phyloP scores from a whole-genome alignment of 805 yeast species.

The Wickerhamomyces chaumierensis region DNA sequence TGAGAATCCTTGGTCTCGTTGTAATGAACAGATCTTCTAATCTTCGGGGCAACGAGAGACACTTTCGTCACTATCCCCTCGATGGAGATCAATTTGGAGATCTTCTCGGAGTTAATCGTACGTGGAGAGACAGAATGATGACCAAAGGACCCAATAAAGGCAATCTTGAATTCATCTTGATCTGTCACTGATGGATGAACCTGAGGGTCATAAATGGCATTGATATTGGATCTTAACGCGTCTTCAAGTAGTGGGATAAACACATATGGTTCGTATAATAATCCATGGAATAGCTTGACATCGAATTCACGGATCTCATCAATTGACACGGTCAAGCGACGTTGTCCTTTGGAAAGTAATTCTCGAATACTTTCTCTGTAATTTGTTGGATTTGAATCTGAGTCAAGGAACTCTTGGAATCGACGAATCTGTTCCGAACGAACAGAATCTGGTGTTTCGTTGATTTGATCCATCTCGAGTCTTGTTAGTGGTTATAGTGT shows the following conservation, averaged over 20 bases:
- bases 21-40: slow-evolving; percentile 84
- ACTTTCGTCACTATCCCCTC: slow-evolving; percentile 96
- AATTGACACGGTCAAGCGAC: slow-evolving; percentile 61
- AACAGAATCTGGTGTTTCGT: slow-evolving; percentile 27
- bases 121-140: slow-evolving; percentile 80
- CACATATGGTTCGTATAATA: slow-evolving; percentile 69
- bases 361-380: slow-evolving; percentile 62
- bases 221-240: slow-evolving; percentile 72
- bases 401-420: slow-evolving; percentile 77
- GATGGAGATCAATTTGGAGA: slow-evolving; percentile 74
- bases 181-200: slow-evolving; percentile 42
- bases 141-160: slow-evolving; percentile 88
- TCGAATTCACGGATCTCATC: slow-evolving; percentile 88
- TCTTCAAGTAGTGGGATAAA: slow-evolving; percentile 81
- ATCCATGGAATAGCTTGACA: slow-evolving; percentile 63
- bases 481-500: not conserved
- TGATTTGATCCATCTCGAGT: slow-evolving; percentile 13
- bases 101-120: slow-evolving; percentile 62
- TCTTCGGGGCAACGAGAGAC: slow-evolving; percentile 86
- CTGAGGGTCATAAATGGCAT: slow-evolving; percentile 57
- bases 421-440: slow-evolving; percentile 79
- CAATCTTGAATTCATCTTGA: slow-evolving; percentile 57
- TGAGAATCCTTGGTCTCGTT: slow-evolving; percentile 76
- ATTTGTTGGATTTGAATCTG: slow-evolving; percentile 41
- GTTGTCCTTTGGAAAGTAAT: slow-evolving; percentile 57